Evolutionary conservation across 2,329 filamentous ascomycete species (phyloP), one percentile per base, ranked within the genome.

Genomic region (Diaporthe citriasiana): DNA sequence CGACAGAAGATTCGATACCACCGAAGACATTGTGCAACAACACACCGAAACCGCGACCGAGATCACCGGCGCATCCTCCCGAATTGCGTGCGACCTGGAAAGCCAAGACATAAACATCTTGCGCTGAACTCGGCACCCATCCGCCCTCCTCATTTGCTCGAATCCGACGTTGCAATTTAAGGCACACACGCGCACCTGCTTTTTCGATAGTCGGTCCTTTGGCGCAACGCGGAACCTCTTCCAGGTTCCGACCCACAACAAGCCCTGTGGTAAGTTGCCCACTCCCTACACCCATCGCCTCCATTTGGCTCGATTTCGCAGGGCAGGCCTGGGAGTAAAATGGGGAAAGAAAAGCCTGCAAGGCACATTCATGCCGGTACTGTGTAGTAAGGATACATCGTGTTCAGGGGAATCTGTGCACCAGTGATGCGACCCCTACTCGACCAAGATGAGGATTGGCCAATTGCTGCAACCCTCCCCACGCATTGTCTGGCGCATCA

Each of bases 141-240:
- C 45, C 47, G 47, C 63, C 45, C n/a, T 68, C 47, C 27, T 68
- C 63, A 68, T 68, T 68, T 68, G 47, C 63, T 68, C 47, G 47
- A 68, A 53, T 68, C 63, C 63, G 63, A 68, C 63, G 47, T 68
- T 68, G 63, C 63, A 68, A 68, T 68, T 68, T 68, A 10, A 68
- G 60, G 33, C 45, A 53, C 59, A 53, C n/a, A 33, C 63, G n/a
- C 63, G 53, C 63, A 27, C 30, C 63, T 68, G 30, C 47, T 53
- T 51, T 53, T 51, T 68, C 63, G 63, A 68, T 68, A 68, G 63
- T 68, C 63, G 33, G 63, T 53, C 63, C 63, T 68, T 68, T 68
- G 63, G 63, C 63, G 63, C 47, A 33, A 68, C 63, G n/a, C 63
- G 63, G 63, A 68, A 53, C 12, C 63, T 10, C 47, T 68, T 53